phyloP scores from a whole-genome alignment of 1,139 yeast genomes.

The Taiozyma sp. region DNA sequence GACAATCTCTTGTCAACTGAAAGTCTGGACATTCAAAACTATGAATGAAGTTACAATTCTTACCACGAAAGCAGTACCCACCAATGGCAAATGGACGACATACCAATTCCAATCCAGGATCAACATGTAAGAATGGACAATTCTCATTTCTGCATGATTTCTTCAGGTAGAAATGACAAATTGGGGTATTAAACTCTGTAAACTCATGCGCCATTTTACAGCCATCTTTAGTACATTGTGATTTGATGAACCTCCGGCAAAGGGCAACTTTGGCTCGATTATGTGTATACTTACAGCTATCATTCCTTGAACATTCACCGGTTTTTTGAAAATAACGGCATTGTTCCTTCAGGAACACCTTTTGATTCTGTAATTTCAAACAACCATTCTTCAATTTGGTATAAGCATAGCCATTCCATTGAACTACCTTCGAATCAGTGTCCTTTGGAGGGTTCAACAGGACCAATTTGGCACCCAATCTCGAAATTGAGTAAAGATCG shows the following conservation, averaged over 20 bases:
- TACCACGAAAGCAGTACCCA: constrained; percentile 67
- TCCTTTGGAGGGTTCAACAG: constrained; percentile 27
- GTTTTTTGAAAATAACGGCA: constrained; percentile 34
- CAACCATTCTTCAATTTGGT: constrained; percentile 29
- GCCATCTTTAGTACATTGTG: constrained; percentile 41
- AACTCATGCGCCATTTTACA: constrained; percentile 59
- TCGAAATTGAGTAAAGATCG: constrained; percentile 33
- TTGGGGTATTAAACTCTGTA: constrained; percentile 59
- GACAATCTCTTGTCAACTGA: constrained; percentile 55
- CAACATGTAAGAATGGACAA: constrained; percentile 55
- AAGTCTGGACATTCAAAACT: constrained; percentile 67
- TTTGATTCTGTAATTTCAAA: constrained; percentile 22
- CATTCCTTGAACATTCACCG: constrained; percentile 43
- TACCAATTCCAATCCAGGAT: constrained; percentile 38
- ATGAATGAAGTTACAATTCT: constrained; percentile 53
- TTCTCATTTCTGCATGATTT: constrained; percentile 49
- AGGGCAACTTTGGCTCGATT: constrained; percentile 45
- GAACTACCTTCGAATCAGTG: constrained; percentile 12
- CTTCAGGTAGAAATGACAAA: constrained; percentile 50
- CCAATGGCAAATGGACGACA: constrained; percentile 67
- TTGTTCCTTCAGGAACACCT: constrained; percentile 24
- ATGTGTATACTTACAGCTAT: constrained; percentile 53
- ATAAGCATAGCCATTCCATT: constrained; percentile 33
- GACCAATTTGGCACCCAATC: constrained; percentile 32
- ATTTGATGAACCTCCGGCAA: constrained; percentile 47